Evolutionary conservation across 208 protist species (phyloP), one percentile per base, ranked within the genome.

Genomic region (Wallacemonas collosoma): DNA sequence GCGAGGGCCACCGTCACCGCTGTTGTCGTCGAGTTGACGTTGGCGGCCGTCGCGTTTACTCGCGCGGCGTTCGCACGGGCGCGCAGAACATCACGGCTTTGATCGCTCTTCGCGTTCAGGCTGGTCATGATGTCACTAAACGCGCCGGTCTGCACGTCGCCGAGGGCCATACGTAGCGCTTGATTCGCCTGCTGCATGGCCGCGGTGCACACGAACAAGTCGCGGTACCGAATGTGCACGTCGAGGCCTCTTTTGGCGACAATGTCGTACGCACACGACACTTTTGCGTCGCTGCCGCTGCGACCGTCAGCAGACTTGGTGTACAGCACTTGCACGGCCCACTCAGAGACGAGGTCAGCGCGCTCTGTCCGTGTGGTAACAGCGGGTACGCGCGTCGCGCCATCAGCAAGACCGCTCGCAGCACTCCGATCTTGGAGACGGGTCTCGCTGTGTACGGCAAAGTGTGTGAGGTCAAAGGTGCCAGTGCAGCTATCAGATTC

Each of bases 171-270:
- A 12, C 55, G 39, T 17, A 89, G 64, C 9, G 80, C 77, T 41
- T 77, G 45, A 54, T 69, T 56, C n/a, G 80, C 82, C 41, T 87
- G 78, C 4, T 73, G 50, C 26, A 82, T 50, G 1, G 85, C 76
- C 14, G 60, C 57, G 38, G 71, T 71, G 47, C 75, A 82, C 35
- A 90, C 73, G 9, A 80, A 81, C 7, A 88, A 54, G 51, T 90
- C 88, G 51, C 82, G 78, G 68, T 84, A 85, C 6, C 83, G 79
- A 38, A 89, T 66, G 5, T 66, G 76, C 43, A 93, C 57, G 39
- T 90, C 88, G 26, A 89, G 63, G 0, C 81, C 85, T 35, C 38
- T 76, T 39, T 64, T 69, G 17, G 80, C 74, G 40, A 71, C 69
- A 2, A 89, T 54, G 3, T 76, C 72, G 17, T 86, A 53, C 36